These are phyloP conservation scores for Spathaspora gorwiae DNA, from an alignment of 805 yeast species.

Conservation along the genomic window DNA sequence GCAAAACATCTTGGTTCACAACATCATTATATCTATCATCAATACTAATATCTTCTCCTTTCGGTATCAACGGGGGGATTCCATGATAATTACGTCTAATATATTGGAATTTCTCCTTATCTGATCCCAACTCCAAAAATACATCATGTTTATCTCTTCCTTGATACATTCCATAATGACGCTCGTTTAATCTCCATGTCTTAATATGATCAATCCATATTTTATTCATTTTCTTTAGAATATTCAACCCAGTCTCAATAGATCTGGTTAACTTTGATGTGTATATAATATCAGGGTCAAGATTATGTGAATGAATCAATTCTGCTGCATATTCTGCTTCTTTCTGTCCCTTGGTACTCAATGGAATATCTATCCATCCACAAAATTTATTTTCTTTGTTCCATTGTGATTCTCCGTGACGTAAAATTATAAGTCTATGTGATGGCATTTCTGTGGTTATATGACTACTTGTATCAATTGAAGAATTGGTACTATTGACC, in stretches of 20 bases:
- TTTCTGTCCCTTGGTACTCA: constrained; percentile 30
- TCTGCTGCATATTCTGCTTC: constrained; percentile 39
- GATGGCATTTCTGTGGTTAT: constrained; percentile 6
- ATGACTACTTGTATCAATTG: background rate
- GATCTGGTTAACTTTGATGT: constrained; percentile 38
- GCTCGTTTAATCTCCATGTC: constrained; percentile 40
- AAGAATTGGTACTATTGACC: background rate
- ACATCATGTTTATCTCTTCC: constrained; percentile 37
- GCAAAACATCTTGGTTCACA: constrained; percentile 18
- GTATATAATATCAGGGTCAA: constrained; percentile 31
- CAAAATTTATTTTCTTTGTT: constrained; percentile 41
- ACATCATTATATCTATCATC: constrained; percentile 33
- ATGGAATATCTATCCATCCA: constrained; percentile 44
- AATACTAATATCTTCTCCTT: constrained; percentile 24
- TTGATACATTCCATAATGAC: constrained; percentile 42
- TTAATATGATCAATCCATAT: constrained; percentile 35
- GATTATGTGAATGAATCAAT: constrained; percentile 21
- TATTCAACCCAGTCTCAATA: constrained; percentile 38
- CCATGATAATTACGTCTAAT: constrained; percentile 36
- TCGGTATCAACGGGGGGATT: constrained; percentile 28
- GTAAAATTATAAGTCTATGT: constrained; percentile 36
- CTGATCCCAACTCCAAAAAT: constrained; percentile 29
- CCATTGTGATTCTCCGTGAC: constrained; percentile 44
- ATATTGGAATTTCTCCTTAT: constrained; percentile 34
- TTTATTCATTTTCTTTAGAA: constrained; percentile 26